Base-by-base conservation (phyloP, 768 basidiomycete genomes). In the Coprinopsis marcescibilis region DNA sequence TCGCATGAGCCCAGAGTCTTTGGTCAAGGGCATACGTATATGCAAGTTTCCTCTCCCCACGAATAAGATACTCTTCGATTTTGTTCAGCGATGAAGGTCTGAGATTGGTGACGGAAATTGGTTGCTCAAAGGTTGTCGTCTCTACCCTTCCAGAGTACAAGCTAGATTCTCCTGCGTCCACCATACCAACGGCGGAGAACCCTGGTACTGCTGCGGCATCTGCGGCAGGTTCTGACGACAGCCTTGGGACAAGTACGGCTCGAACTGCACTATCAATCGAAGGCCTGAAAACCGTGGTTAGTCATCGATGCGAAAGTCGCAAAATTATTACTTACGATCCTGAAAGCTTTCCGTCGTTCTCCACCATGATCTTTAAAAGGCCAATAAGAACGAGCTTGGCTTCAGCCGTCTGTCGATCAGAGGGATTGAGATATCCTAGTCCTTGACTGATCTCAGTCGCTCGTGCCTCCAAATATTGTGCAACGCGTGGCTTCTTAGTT, bases 1-100 rank as follows among this genome's bases (percentile, higher is more conserved):
- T 81, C 2, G 96, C 95, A 63, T 99, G 96, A 1, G 90, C 83
- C 94, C 95, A 99, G 33, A 98, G 64, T 57, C 79, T 85, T 63
- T 92, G 79, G 49, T 94, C 88, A 34, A 90, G 71, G 2, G 96
- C 95, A 60, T 81, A 93, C 48, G 82, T 81, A 60, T 88, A 92
- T 1, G 96, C 96, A 52, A 84, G 80, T 17, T 79, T 80, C 27
- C 90, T 84, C 56, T 96, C 83, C 13, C 95, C 96, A 48, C 80
- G 78, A 8, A 93, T 64, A 13, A 99, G 75, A 42, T 89, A 77
- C 23, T 78, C 77, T 55, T 91, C 81, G 49, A 96, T 85, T 58
- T 78, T 81, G 58, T 89, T 80, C 21, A 96, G 66, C 13, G 84
- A 65, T 0, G 83, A 81, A 0, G 81, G 63, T 4, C 74, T 73